These are phyloP conservation scores for Botryotinia globosa DNA, from an alignment of 2,329 filamentous ascomycete genomes.

Conservation along the genomic window DNA sequence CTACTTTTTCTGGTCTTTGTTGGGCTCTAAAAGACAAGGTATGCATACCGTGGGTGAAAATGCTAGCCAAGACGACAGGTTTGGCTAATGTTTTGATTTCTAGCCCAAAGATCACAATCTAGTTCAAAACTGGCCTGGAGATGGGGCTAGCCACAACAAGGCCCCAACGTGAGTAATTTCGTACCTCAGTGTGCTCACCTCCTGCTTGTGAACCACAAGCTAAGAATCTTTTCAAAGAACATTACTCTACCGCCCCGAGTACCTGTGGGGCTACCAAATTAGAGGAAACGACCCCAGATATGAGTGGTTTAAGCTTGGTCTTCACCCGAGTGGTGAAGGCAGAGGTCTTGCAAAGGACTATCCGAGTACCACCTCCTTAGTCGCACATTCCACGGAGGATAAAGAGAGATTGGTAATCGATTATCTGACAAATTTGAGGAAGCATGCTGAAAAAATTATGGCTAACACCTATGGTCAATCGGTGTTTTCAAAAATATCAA, in stretches of 20 bases:
- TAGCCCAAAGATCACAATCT: not conserved
- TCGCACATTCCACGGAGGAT: not conserved
- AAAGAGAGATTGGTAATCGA: not conserved
- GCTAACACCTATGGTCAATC: not conserved
- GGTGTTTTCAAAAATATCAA: not conserved
- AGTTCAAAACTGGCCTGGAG: slow-evolving; percentile 5
- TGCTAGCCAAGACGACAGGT: too few relatives aligned
- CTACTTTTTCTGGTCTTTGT: not conserved
- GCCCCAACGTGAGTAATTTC: not conserved
- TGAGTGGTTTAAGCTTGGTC: slow-evolving; percentile 1
- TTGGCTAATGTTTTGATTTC: not conserved
- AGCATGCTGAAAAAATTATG: not conserved
- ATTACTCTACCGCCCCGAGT: not conserved
- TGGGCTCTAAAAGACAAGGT: slow-evolving; percentile 1
- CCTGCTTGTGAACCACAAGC: not conserved
- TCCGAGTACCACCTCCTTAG: not conserved
- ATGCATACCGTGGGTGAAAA: too few relatives aligned
- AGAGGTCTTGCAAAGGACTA: not conserved
- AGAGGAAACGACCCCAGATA: not conserved
- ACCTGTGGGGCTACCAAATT: not conserved
- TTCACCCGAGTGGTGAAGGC: not conserved
- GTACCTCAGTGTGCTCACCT: too few relatives aligned
- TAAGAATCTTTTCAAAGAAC: not conserved
- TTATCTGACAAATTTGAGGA: not conserved
- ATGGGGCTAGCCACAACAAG: slow-evolving; percentile 3